Conservation (phyloP, 2,329 filamentous ascomycete genomes). For the Calonectria pseudoreteaudii region DNA sequence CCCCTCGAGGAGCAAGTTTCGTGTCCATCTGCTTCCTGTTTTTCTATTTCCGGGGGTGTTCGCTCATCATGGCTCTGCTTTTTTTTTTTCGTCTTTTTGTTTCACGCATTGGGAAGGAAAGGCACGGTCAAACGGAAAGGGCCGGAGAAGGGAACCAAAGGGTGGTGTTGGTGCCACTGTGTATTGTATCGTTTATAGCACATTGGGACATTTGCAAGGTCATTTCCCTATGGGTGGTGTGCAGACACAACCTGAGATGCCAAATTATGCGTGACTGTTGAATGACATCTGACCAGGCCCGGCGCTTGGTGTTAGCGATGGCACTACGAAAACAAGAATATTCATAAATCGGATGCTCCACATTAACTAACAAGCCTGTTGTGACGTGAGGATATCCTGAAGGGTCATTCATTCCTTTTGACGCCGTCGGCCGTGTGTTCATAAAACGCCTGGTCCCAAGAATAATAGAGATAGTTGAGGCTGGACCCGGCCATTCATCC, state of each 20-base stretch:
- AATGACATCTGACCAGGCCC: neutral
- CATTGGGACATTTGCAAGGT: constrained; percentile 30
- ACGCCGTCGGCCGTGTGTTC: neutral
- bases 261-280: neutral
- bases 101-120: constrained; percentile 28
- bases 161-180: constrained; percentile 37
- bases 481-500: neutral
- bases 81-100: constrained; percentile 8
- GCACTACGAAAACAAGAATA: neutral
- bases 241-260: neutral
- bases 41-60: neutral
- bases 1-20: neutral
- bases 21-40: neutral
- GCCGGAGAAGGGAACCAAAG: constrained; percentile 25
- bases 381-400: neutral
- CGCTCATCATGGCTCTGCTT: neutral
- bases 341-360: neutral
- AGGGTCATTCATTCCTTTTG: neutral
- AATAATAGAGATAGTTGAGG: neutral
- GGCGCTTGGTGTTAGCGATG: neutral
- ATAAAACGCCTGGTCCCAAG: constrained; percentile 7
- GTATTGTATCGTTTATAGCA: constrained; percentile 40
- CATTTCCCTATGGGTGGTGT: neutral
- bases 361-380: neutral
- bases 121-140: constrained; percentile 13